These are phyloP conservation scores for Saccharomycopsis lassenensis DNA, from an alignment of 805 yeast species.

Conservation along the genomic window DNA sequence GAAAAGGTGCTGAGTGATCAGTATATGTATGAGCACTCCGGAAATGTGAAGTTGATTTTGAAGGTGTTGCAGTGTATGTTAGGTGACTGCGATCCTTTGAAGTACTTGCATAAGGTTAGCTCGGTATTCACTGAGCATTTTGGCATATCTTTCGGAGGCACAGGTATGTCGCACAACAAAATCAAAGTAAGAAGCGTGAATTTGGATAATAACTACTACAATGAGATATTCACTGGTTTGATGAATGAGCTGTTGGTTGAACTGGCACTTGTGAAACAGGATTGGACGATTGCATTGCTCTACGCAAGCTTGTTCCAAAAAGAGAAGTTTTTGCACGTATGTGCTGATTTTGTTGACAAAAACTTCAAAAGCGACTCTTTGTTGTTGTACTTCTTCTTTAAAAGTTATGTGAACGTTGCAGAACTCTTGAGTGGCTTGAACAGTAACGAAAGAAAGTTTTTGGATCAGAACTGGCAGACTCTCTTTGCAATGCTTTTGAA, in stretches of 20 bases:
- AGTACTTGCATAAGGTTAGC: slow-evolving; percentile 7
- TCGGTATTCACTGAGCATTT: slow-evolving; percentile 11
- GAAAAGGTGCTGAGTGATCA: slow-evolving; percentile 3
- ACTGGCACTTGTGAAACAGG: slow-evolving; percentile 3
- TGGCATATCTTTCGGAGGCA: slow-evolving; percentile 7
- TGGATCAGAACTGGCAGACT: slow-evolving; percentile 12
- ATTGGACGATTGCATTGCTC: slow-evolving; percentile 15
- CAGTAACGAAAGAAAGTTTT: slow-evolving; percentile 4
- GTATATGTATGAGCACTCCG: slow-evolving; percentile 1
- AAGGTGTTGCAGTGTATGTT: slow-evolving; percentile 10
- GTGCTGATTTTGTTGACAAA: slow-evolving; percentile 6
- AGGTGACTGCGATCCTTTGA: slow-evolving; percentile 1
- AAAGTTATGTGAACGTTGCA: slow-evolving; percentile 9
- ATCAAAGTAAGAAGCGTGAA: slow-evolving; percentile 1
- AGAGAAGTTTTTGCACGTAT: slow-evolving; percentile 10
- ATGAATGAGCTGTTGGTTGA: slow-evolving; percentile 1
- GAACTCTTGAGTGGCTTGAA: slow-evolving; percentile 7
- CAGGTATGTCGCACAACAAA: neutral
- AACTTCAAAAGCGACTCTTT: slow-evolving; percentile 8
- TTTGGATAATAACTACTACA: slow-evolving; percentile 8
- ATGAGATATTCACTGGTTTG: slow-evolving; percentile 2
- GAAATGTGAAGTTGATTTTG: slow-evolving; percentile 9
- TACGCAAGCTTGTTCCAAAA: slow-evolving; percentile 14
- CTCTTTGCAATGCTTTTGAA: slow-evolving; percentile 13
- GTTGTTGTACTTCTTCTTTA: slow-evolving; percentile 13